Percentiles rank a stretch among this genome's conserved stretches.
phyloP scores from a whole-genome alignment of 345 rosid genomes.

The Brassica napus region DNA sequence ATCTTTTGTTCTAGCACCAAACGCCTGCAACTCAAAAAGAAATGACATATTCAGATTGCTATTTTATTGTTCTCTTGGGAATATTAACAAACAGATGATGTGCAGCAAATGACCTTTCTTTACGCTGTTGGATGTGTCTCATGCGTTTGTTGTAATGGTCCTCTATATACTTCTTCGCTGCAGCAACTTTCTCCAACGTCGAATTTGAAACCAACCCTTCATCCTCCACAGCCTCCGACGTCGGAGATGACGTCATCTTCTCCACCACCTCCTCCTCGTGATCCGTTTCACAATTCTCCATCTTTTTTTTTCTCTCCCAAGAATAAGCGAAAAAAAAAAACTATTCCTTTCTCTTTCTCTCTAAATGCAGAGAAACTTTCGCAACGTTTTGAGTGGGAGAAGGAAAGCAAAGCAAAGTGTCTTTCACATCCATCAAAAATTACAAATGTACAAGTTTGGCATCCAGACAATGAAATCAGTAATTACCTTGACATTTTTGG shows the following conservation, averaged over 20 bases:
- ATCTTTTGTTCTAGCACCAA: conserved; percentile 61
- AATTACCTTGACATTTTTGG: conserved; percentile 8
- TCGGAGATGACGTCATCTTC: neutral
- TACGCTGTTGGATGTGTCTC: conserved; percentile 81
- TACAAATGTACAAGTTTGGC: conserved; percentile 29
- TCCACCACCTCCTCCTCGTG: conserved; percentile 26
- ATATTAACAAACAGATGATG: conserved; percentile 17
- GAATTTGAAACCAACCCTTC: conserved; percentile 57
- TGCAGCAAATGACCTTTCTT: conserved; percentile 47
- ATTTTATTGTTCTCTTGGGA: neutral
- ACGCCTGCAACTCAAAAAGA: conserved; percentile 52
- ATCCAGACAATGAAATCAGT: neutral
- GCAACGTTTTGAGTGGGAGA: conserved; percentile 13
- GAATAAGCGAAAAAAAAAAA: neutral
- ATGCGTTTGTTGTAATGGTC: conserved; percentile 79
- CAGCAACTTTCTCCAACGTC: conserved; percentile 85
- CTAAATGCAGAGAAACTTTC: conserved; percentile 5
- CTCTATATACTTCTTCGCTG: conserved; percentile 92
- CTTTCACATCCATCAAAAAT: conserved; percentile 16
- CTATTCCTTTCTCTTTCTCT: conserved; percentile 22
- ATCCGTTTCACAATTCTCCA: conserved; percentile 39
- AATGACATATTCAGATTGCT: neutral
- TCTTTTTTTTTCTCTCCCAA: conserved; percentile 17
- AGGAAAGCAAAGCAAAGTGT: conserved; percentile 6
- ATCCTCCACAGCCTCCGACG: conserved; percentile 43